Percentiles rank a stretch among this genome's conserved stretches.
phyloP scores from a whole-genome alignment of 495 filamentous ascomycete genomes.

The Aspergillus affinis region DNA sequence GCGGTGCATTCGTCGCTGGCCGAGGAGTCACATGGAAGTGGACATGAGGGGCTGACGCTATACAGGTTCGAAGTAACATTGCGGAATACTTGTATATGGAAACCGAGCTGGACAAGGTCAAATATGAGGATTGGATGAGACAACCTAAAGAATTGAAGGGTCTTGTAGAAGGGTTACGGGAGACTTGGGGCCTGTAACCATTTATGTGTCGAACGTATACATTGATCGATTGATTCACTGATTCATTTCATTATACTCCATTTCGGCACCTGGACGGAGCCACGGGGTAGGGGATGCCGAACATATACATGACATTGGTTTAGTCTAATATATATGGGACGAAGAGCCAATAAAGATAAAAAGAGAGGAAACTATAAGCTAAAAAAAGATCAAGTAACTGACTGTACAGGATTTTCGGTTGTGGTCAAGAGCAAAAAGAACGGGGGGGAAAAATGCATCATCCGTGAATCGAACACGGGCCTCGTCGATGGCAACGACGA shows the following conservation, averaged over 20 bases:
- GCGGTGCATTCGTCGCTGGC: conserved; percentile 33
- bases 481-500: conserved; percentile 61
- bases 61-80: conserved; percentile 36
- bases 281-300: too few relatives aligned
- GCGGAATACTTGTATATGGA: conserved; percentile 43
- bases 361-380: conserved; percentile 8
- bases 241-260: too few relatives aligned
- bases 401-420: too few relatives aligned
- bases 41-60: conserved; percentile 58
- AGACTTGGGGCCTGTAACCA: conserved; percentile 18
- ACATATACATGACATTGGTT: too few relatives aligned
- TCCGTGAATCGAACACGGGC: conserved; percentile 60
- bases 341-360: conserved; percentile 1
- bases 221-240: too few relatives aligned
- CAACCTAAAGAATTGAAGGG: conserved; percentile 40
- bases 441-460: conserved; percentile 45
- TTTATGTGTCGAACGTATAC: too few relatives aligned
- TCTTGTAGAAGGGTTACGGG: conserved; percentile 34
- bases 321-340: not conserved
- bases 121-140: conserved; percentile 43
- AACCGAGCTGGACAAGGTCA: conserved; percentile 33
- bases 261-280: too few relatives aligned
- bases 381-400: too few relatives aligned
- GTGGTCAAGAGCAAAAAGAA: conserved; percentile 2
- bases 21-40: conserved; percentile 92